Evolutionary conservation across 2,329 filamentous ascomycete genomes (phyloP), one percentile per base, ranked within the genome.

Genomic region (Hirsutella thompsonii): DNA sequence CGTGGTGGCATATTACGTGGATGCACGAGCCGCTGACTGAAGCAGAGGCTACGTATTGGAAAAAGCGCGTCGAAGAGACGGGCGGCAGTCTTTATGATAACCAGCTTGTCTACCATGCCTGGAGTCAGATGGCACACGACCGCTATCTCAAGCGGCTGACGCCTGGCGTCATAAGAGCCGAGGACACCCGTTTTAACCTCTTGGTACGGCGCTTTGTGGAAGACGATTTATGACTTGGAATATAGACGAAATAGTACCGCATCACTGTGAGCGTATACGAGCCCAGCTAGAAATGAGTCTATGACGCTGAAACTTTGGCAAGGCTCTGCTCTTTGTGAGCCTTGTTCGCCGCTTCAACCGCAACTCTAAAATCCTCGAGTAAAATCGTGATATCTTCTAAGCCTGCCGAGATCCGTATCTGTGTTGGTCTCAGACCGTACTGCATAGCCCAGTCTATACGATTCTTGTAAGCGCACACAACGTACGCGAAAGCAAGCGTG

Each of bases 401-500:
- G 11, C 46, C 46, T 4, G 43, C 43, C 10, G 37, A 37, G 33
- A 47, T 42, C 8, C 46, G 39, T n/a, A 47, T 40, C 9, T 44
- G 33, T 3, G 34, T 34, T 20, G 43, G 37, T 18, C 33, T 38
- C 35, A 47, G 13, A 5, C 42, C 43, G 18, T 61, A 55, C n/a
- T 56, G 52, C 30, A 47, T 55, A 1, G 53, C 56, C 35, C 55
- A 52, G 8, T 59, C 54, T 20, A 52, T 44, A 34, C 59, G 53
- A 13, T 53, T 56, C 4, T 52, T 52, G 42, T 58, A 64, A 1
- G 58, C 49, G 9, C 58, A 44, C 14, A 55, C 49, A 37, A 57
- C 60, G 47, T 67, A 44, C 3, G 43, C 36, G 19, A 35, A 28
- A 8, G 57, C 58, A 2, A 73, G 51, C 5, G 66, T 70, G 39